phyloP scores from a whole-genome alignment of 2,329 filamentous ascomycete genomes.

The Scedosporium apiospermum region DNA sequence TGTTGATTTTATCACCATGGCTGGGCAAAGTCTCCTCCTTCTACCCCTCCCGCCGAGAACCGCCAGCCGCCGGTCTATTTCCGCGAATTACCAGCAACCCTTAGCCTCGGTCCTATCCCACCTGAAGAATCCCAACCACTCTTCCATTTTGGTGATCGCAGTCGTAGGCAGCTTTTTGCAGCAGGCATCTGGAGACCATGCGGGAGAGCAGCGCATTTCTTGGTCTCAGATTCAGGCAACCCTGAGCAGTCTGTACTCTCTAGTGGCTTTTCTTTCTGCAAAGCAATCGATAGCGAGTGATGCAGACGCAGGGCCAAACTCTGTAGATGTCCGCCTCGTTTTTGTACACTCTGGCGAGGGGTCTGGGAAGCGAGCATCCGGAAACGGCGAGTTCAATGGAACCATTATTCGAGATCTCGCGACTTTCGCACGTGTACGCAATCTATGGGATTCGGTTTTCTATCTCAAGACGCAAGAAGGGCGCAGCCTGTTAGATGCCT shows the following conservation, averaged over 20 bases:
- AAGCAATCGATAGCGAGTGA: conserved; percentile 50
- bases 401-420: conserved; percentile 39
- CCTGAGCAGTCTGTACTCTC: conserved; percentile 67
- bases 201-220: conserved; percentile 37
- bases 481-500: conserved; percentile 43
- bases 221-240: conserved; percentile 66
- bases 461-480: conserved; percentile 57
- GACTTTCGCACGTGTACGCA: conserved; percentile 41
- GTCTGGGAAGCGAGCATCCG: too few species aligned
- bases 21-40: conserved; percentile 38
- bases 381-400: conserved; percentile 28
- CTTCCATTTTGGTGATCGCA: conserved; percentile 40
- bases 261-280: conserved; percentile 64
- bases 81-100: conserved; percentile 50
- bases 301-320: conserved; percentile 44
- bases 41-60: conserved; percentile 54
- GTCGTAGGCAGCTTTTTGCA: conserved; percentile 53
- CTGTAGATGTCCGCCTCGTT: conserved; percentile 67
- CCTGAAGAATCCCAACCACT: conserved; percentile 27
- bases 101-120: conserved; percentile 43
- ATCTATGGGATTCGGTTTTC: conserved; percentile 57
- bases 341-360: conserved; percentile 53
- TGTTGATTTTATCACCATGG: not conserved
- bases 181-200: conserved; percentile 32
- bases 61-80: conserved; percentile 38